Evolutionary conservation across 331 rosid genomes (phyloP), one percentile per base, ranked within the genome.

Genomic region (Quercus phellos): DNA sequence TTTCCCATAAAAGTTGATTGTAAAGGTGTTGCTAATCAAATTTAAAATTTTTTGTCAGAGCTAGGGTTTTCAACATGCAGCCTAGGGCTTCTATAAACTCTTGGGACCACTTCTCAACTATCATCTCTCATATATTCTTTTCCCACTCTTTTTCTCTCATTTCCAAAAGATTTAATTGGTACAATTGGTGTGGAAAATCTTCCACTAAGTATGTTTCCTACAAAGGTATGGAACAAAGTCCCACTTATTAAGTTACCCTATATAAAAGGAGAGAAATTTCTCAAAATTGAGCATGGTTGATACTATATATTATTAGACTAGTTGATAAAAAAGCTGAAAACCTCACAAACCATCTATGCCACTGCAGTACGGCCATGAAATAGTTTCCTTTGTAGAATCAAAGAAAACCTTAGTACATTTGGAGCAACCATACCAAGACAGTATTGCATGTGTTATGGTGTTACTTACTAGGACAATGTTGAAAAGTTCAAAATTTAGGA

Each of bases 61-160:
- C 82, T 85, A 75, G 89, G 86, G 81, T 77, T 87, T 84, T 68
- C 43, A 72, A 14, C 74, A 59, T 55, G 58, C 69, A 59, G n/a
- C 72, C 72, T 73, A 54, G 78, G 78, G 70, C 61, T 79, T 77
- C 71, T 74, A 71, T 59, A 64, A 30, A 10, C 51, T 79, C 74
- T 70, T 72, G 84, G 94, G 93, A 87, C 96, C 96, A 89, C 96
- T 89, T 91, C 73, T 92, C 93, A 88, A 90, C 94, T 80, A 79
- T 50, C 58, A 38, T 72, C 59, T 67, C 59, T 67, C 29, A 73
- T 72, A 55, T 50, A 17, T 32, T 76, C 55, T 53, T 18, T 32
- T 8, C 81, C 26, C 30, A 30, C 14, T 5, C 77, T 54, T 68
- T 50, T 27, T 24, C 84, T 75, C 77, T 78, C 66, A 72, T 75